Conservation (phyloP, 2,329 filamentous ascomycete genomes). For the Nemania bipapillata region DNA sequence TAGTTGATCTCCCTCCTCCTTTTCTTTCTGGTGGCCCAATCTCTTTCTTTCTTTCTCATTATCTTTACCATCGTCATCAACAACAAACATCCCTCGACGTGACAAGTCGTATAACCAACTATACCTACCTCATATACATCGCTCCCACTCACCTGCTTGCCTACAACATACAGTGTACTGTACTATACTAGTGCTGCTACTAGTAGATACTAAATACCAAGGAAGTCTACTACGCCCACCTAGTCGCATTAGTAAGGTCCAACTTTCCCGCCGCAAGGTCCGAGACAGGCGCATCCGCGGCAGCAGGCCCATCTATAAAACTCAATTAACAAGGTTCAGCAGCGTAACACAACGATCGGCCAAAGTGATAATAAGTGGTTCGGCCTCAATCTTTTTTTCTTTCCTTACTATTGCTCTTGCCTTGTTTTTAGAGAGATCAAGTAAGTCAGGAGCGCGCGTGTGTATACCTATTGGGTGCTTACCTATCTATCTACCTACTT, state of each 20-base stretch:
- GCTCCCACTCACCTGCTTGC: too few relatives aligned
- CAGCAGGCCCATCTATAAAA: slow-evolving; percentile 3
- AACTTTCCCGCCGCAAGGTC: neutral
- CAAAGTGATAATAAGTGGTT: neutral
- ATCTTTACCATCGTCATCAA: too few relatives aligned
- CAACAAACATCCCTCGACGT: too few relatives aligned
- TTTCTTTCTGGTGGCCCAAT: neutral
- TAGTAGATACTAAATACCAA: neutral
- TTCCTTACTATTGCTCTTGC: slow-evolving; percentile 1
- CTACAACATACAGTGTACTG: neutral
- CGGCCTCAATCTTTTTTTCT: neutral
- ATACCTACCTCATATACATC: neutral
- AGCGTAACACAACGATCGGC: neutral
- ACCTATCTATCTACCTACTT: neutral
- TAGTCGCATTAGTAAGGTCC: slow-evolving; percentile 10
- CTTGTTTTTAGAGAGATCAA: neutral
- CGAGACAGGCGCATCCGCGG: neutral
- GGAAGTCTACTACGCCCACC: neutral
- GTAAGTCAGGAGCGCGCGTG: slow-evolving; percentile 3
- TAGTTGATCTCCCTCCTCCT: neutral
- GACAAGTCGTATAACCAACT: neutral
- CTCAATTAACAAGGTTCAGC: slow-evolving; percentile 7
- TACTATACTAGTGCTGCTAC: neutral
- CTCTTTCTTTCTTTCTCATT: too few relatives aligned
- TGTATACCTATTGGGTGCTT: too few relatives aligned